A percentile compares a stretch with the other conserved stretches of the same genome.
These are phyloP conservation scores for Cyberlindnera meyerae DNA, from an alignment of 805 yeast species.

Conservation along the genomic window DNA sequence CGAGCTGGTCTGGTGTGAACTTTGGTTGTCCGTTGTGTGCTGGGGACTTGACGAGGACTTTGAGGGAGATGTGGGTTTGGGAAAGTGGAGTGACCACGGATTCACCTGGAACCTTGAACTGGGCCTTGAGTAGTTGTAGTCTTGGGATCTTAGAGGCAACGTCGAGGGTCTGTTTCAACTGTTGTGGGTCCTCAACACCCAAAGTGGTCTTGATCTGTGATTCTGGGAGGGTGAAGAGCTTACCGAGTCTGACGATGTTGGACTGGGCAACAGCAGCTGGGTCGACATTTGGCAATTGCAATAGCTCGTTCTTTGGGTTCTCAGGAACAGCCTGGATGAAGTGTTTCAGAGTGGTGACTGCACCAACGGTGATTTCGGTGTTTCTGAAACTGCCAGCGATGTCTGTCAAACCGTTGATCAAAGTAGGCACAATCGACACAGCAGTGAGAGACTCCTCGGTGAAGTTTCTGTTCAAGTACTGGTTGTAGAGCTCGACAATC, in stretches of 20 bases:
- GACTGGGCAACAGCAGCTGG: constrained; percentile 36
- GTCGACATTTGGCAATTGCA: constrained; percentile 78
- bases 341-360: constrained; percentile 64
- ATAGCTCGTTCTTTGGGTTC: constrained; percentile 54
- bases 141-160: constrained; percentile 66
- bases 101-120: constrained; percentile 87
- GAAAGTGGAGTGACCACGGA: constrained; percentile 63
- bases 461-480: constrained; percentile 50
- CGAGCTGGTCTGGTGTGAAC: constrained; percentile 30
- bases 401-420: constrained; percentile 71
- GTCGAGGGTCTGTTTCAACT: constrained; percentile 44
- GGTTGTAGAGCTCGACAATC: constrained; percentile 46
- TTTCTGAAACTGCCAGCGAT: constrained; percentile 78
- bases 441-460: constrained; percentile 43
- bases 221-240: constrained; percentile 55
- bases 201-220: constrained; percentile 51
- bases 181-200: constrained; percentile 40
- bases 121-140: constrained; percentile 61
- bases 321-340: constrained; percentile 69
- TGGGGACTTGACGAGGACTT: constrained; percentile 72
- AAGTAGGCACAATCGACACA: constrained; percentile 57
- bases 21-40: constrained; percentile 43
- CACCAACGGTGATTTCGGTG: constrained; percentile 54
- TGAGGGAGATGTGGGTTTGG: constrained; percentile 66
- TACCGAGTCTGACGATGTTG: constrained; percentile 60